Evolutionary conservation across 768 basidiomycete genomes (phyloP), one percentile per base, ranked within the genome.

Genomic region (Mycena polygramma): DNA sequence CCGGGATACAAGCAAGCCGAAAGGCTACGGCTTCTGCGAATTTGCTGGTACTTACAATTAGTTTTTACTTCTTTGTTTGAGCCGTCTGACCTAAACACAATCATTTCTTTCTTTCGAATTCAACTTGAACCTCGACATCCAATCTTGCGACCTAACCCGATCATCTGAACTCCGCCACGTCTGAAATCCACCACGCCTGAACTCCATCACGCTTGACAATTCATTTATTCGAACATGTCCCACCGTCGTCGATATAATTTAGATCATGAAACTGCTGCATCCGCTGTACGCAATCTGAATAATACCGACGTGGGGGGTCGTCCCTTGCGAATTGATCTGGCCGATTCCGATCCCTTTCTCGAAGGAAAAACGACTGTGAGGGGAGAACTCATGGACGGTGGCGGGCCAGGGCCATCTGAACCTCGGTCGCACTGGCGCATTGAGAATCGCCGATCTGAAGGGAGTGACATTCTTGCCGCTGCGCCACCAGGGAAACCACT

Each of bases 211-310:
- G 30, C 62, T 24, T 54, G 61, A 59, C 63, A 65, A 52, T 66
- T 70, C 71, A 63, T 75, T 68, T 63, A 55, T 60, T 20, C 55
- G 45, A 61, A 60, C 68, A 69, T 66, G 57, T 61, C 73, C 61
- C 60, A 55, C 54, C 62, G 64, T 61, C 52, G 45, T 53, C 63
- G 36, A 46, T 60, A 51, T 60, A 71, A 52, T 63, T 74, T 80
- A 94, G 98, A 99, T 81, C 94, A 97, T 79, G 97, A 98, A 81
- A 99, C 98, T 26, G 98, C 98, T 9, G 81, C 90, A 30, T 97
- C 96, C 59, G 98, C 98, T 57, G 95, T 99, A 17, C 92, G 98
- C 76, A 99, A 99, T 78, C 88, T 99, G 57, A 96, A 98, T 81
- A 95, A 94, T 70, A 90, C 90, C 59, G 95, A 96, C 74, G 94